A percentile compares a stretch with the other conserved stretches of the same genome.
These are phyloP conservation scores for Cystobasidium slooffiae DNA, from an alignment of 1,284 basidiomycete species.

Conservation along the genomic window DNA sequence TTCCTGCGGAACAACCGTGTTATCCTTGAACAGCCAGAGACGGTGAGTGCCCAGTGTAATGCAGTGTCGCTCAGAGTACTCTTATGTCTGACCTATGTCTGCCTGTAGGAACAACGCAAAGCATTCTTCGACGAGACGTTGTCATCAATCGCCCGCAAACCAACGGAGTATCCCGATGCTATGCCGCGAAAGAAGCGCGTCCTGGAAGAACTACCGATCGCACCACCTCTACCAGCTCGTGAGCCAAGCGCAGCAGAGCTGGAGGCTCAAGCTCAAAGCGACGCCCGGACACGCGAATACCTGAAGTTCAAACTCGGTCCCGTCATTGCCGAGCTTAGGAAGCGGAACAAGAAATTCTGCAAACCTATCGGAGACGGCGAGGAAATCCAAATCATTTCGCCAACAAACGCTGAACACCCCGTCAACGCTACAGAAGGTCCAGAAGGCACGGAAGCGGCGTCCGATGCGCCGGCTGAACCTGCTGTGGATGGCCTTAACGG, in stretches of 20 bases:
- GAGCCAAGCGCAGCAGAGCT: constrained; percentile 82
- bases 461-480: background rate
- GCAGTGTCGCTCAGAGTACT: constrained; percentile 1
- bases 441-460: background rate
- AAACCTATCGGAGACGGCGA: constrained; percentile 66
- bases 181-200: constrained; percentile 80
- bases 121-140: constrained; percentile 79
- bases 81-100: background rate
- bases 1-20: constrained; percentile 71
- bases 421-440: constrained; percentile 37
- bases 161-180: constrained; percentile 89
- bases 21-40: constrained; percentile 63
- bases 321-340: constrained; percentile 83
- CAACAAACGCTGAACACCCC: constrained; percentile 6
- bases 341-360: constrained; percentile 90
- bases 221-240: constrained; percentile 84
- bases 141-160: constrained; percentile 71
- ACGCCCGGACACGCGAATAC: constrained; percentile 76
- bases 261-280: constrained; percentile 78
- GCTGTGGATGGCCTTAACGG: background rate
- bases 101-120: constrained; percentile 63
- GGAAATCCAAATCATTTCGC: constrained; percentile 41
- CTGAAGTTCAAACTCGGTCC: constrained; percentile 85
- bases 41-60: constrained; percentile 52
- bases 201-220: constrained; percentile 82